A percentile compares a stretch with the other conserved stretches of the same genome.
These are phyloP conservation scores for Aureobasidium namibiae DNA, from an alignment of 2,329 filamentous ascomycete genomes.

Conservation along the genomic window DNA sequence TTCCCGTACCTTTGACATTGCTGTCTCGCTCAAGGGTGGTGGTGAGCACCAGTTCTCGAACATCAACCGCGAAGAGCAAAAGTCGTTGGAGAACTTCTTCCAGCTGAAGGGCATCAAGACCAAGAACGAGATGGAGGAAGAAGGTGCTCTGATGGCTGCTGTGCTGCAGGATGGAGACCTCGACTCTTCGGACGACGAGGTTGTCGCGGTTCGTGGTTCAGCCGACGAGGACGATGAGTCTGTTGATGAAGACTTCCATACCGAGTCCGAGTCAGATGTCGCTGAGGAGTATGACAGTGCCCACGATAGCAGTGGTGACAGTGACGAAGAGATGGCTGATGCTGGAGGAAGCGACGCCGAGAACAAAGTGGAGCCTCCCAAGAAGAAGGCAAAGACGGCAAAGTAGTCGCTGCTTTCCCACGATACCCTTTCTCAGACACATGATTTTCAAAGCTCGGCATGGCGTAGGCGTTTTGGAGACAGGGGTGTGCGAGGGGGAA, in stretches of 20 bases:
- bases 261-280: conserved; percentile 86
- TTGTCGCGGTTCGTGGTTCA: conserved; percentile 70
- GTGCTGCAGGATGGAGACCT: conserved; percentile 72
- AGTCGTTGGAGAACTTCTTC: conserved; percentile 95
- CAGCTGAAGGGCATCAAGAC: conserved; percentile 89
- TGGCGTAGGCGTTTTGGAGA: conserved; percentile 11
- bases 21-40: conserved; percentile 81
- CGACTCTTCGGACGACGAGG: conserved; percentile 70
- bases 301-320: conserved; percentile 75
- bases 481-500: not conserved
- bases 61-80: conserved; percentile 96
- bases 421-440: not conserved
- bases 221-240: conserved; percentile 96
- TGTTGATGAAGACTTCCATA: conserved; percentile 90
- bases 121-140: conserved; percentile 98
- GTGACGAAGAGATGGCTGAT: conserved; percentile 57
- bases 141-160: conserved; percentile 63
- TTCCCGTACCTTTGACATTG: conserved; percentile 94
- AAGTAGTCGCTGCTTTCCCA: not conserved
- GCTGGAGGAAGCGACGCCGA: conserved; percentile 48
- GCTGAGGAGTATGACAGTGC: conserved; percentile 92
- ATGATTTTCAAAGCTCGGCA: not conserved
- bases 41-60: conserved; percentile 96
- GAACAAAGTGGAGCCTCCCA: conserved; percentile 48
- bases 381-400: conserved; percentile 54